A percentile compares a stretch with the other conserved stretches of the same genome.
Conservation (phyloP, 352 stramenopile genomes). For the Phytophthora agathidicida region DNA sequence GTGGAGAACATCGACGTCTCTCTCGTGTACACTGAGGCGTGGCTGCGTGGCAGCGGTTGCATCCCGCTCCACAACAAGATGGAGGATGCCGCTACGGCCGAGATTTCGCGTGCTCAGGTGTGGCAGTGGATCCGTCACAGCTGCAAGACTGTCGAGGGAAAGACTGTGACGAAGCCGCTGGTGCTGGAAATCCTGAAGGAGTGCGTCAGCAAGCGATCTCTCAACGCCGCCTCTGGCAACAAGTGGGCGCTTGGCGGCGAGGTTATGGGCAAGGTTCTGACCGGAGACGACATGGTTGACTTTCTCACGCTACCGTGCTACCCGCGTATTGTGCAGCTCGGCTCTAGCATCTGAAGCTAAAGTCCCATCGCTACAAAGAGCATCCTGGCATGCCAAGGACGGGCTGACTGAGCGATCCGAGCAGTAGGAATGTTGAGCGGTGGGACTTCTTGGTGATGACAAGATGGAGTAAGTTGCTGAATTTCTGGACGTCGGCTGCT, state of each 20-base stretch:
- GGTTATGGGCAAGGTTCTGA: constrained; percentile 75
- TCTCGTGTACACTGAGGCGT: constrained; percentile 94
- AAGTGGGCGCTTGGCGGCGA: constrained; percentile 73
- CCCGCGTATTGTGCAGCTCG: constrained; percentile 78
- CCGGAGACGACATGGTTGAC: constrained; percentile 78
- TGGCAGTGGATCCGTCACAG: constrained; percentile 92
- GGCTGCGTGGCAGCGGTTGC: constrained; percentile 92
- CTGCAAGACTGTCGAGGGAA: constrained; percentile 71
- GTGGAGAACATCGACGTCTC: constrained; percentile 93
- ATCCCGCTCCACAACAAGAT: constrained; percentile 96
- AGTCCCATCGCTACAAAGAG: constrained; percentile 36
- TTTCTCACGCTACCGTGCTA: constrained; percentile 88
- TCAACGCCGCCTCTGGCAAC: constrained; percentile 48
- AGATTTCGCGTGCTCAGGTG: constrained; percentile 94
- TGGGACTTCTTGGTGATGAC: constrained; percentile 37
- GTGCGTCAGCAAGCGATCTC: constrained; percentile 62
- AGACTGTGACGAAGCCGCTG: constrained; percentile 67
- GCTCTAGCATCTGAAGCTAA: constrained; percentile 71
- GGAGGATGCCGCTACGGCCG: constrained; percentile 95
- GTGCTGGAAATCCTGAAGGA: constrained; percentile 70
- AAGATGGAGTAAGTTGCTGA: constrained; percentile 11
- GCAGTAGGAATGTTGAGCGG: constrained; percentile 32
- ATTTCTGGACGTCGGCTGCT: not conserved
- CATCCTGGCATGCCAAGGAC: constrained; percentile 31
- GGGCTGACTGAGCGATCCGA: constrained; percentile 31